Base-by-base conservation (phyloP, 2,329 filamentous ascomycete genomes). In the Monilinia laxa region DNA sequence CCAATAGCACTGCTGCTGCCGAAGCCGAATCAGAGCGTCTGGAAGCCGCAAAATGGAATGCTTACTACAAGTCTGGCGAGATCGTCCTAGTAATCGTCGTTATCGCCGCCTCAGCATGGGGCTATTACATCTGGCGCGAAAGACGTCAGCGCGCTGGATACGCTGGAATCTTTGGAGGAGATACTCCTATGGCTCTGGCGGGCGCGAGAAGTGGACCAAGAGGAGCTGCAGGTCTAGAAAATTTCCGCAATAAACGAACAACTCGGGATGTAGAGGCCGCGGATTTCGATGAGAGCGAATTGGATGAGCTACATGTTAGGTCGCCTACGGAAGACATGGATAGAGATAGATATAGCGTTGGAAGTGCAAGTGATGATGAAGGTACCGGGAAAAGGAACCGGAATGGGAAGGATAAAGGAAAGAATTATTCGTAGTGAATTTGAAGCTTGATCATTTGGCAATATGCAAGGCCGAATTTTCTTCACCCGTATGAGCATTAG, bases 31-130 rank as follows among this genome's bases (percentile, higher is more conserved):
- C 85, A 68, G 81, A 85, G 69, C 86, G 85, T 68, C 77, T 91
- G 11, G 84, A 90, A 73, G 83, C 87, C 42, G 88, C 89, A 0
- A 85, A 88, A 68, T 89, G 88, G 86, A 83, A 85, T 56, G 89
- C 89, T 0, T 92, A 92, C 74, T 87, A 88, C 75, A 87, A 88
- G 72, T 90, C 87, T 1, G 89, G 89, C 55, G 88, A 91, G 75
- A 86, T 87, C 12, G 89, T 86, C 0, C 81, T 92, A 2, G 83
- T 91, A 1, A 80, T 91, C 49, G 87, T 91, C 23, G 80, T 87
- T 60, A 85, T 90, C 64, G 84, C 85, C 5, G 87, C 88, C 1
- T 79, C 77, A 16, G 77, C 83, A 42, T 91, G 87, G 84, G 87
- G 84, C 12, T 86, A 84, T 76, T 88, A 84, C 71, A 78, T 90